phyloP scores from a whole-genome alignment of 2,329 filamentous ascomycete species.

The Colletotrichum spaethianum region DNA sequence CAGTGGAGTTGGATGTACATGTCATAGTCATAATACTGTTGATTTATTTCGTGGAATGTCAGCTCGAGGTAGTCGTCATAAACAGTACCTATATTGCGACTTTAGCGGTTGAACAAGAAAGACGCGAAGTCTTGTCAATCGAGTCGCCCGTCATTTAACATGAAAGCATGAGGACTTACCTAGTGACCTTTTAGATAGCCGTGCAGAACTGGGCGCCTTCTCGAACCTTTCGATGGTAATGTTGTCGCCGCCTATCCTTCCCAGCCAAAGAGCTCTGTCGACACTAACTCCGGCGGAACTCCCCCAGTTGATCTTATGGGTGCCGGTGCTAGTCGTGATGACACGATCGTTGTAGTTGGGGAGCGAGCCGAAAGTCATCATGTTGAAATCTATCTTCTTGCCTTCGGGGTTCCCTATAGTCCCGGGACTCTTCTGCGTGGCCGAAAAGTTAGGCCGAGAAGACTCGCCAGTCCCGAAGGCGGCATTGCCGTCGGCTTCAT shows the following conservation, averaged over 20 bases:
- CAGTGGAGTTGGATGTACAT: constrained; percentile 22
- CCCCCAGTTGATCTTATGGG: not conserved
- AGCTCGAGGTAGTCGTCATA: not conserved
- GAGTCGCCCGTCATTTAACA: not conserved
- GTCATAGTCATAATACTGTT: not conserved
- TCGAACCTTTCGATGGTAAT: too few species aligned
- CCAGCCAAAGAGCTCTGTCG: not conserved
- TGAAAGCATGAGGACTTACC: not conserved
- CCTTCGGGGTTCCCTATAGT: not conserved
- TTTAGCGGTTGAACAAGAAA: not conserved
- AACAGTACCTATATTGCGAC: not conserved
- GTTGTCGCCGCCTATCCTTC: too few species aligned
- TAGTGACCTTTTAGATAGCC: too few species aligned
- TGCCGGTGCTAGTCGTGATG: not conserved
- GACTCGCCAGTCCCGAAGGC: not conserved
- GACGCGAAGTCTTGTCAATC: not conserved
- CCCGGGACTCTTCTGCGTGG: not conserved
- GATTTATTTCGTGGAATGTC: not conserved
- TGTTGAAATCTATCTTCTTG: not conserved
- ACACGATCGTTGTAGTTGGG: not conserved
- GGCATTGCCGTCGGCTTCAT: not conserved
- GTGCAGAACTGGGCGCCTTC: not conserved
- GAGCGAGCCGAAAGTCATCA: not conserved
- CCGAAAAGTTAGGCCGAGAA: not conserved
- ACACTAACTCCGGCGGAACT: not conserved